Evolutionary conservation across 2,329 filamentous ascomycete species (phyloP), one percentile per base, ranked within the genome.

Genomic region (Neocatenulostroma microsporum): DNA sequence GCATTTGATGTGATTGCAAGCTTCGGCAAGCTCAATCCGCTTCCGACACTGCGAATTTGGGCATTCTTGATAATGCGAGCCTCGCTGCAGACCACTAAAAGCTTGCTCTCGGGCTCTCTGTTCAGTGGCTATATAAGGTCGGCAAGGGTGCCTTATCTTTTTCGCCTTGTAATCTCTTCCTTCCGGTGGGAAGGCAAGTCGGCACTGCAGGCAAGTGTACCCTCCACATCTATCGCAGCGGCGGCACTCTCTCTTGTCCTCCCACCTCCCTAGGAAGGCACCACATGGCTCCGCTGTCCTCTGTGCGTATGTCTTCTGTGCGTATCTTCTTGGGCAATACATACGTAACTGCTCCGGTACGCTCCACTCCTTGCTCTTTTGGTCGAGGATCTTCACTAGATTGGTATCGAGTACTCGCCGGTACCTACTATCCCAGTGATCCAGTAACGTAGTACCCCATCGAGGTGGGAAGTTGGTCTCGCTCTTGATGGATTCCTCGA

Each of bases 1-100:
- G 27, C 45, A 48, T 3, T 17, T 21, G 9, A 48, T 17, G 14
- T 48, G 44, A 30, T 48, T 48, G 29, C 46, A 48, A 10, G 37
- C 46, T 12, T 46, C 46, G 5, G 15, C 25, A 21, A 48, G 27
- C 23, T 44, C 21, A 13, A 46, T 21, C 18, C 29, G 34, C 6
- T 32, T 34, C 21, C 33, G 28, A 33, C 46, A 48, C 15, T 38
- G 26, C 7, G 4, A 3, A 3, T 9, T 40, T 2, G 46, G 46
- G 30, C 46, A 48, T 19, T 39, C 26, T 15, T 48, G 46, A 27
- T 38, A 48, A 6, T 46, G 36, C 19, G 32, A 36, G 1, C 46
- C 46, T 17, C 27, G 25, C 26, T 17, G 6, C 29, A 48, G 26
- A 2, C 37, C 39, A 5, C 10, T 15, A 15, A 48, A 45, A 15